Evolutionary conservation across 371 early-diverging fungal species (phyloP).

Genomic region (Mucor lusitanicus): DNA sequence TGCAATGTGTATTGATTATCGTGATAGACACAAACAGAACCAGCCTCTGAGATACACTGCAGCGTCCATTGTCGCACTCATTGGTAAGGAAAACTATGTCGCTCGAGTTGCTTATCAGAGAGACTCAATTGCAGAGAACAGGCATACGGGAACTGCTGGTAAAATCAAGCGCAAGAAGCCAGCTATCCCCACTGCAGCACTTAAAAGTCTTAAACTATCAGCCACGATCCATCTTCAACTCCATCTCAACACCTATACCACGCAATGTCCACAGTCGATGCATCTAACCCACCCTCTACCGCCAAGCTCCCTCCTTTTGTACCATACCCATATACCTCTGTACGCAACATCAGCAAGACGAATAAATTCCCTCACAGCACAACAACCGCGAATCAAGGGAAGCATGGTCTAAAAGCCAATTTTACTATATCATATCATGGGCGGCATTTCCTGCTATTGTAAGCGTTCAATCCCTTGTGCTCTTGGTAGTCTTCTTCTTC

Average conservation of each 20-base stretch:
- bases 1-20: background rate
- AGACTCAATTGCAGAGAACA: background rate
- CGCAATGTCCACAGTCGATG: conserved; percentile 18
- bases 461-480: background rate
- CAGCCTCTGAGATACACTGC: conserved; percentile 4
- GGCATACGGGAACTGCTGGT: conserved; percentile 10
- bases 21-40: conserved; percentile 9
- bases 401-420: background rate
- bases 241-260: conserved; percentile 7
- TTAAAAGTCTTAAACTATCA: conserved; percentile 22
- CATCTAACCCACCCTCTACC: background rate
- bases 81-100: background rate
- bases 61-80: conserved; percentile 14
- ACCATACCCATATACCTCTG: conserved; percentile 1
- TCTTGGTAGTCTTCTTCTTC: background rate
- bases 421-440: background rate
- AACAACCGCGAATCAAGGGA: background rate
- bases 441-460: background rate
- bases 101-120: background rate
- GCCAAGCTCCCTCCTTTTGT: background rate
- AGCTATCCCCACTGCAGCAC: conserved; percentile 11
- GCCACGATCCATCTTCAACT: conserved; percentile 15
- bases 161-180: background rate
- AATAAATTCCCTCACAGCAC: background rate
- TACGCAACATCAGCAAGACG: background rate